These are phyloP conservation scores for Hyphopichia buzzinii DNA, from an alignment of 1,139 yeast genomes.

Conservation along the genomic window DNA sequence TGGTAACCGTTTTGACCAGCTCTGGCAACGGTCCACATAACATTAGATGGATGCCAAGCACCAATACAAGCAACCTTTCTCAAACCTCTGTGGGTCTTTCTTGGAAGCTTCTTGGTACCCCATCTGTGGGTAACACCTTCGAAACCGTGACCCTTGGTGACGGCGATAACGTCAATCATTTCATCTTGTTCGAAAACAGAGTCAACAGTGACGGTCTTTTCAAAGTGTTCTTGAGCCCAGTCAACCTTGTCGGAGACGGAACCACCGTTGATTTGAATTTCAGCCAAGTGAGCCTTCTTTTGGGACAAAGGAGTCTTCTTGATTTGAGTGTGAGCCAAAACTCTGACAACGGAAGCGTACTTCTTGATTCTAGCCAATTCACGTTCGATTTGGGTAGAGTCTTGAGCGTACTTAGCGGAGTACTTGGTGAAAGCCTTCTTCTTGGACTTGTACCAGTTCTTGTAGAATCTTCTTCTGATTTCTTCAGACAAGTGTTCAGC, in stretches of 20 bases:
- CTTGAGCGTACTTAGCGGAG: conserved; percentile 96
- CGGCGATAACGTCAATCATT: conserved; percentile 97
- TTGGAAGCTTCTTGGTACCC: conserved; percentile 99
- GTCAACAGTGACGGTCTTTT: conserved; percentile 95
- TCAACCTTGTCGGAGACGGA: conserved; percentile 94
- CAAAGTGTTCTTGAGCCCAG: conserved; percentile 99
- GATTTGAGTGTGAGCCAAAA: conserved; percentile 98
- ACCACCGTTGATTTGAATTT: conserved; percentile 99
- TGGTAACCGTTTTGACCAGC: conserved; percentile 99
- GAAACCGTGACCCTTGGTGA: conserved; percentile 99
- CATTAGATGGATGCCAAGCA: conserved; percentile 99
- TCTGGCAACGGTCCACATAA: conserved; percentile 99
- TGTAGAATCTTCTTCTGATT: conserved; percentile 99
- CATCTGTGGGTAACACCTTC: conserved; percentile 99
- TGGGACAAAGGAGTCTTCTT: conserved; percentile 98
- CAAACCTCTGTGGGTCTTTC: conserved; percentile 99
- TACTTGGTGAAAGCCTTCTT: conserved; percentile 99
- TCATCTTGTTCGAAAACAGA: conserved; percentile 98
- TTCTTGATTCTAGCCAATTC: conserved; percentile 98
- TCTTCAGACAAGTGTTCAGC: conserved; percentile 99
- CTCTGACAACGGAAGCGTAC: conserved; percentile 99
- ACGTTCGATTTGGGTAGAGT: conserved; percentile 85
- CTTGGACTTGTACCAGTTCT: conserved; percentile 99
- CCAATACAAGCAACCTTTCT: conserved; percentile 99
- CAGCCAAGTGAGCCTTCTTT: conserved; percentile 99